Percentiles rank a stretch among this genome's conserved stretches.
Conservation (phyloP, 805 yeast genomes). For the Pichia rugopelliculosa region DNA sequence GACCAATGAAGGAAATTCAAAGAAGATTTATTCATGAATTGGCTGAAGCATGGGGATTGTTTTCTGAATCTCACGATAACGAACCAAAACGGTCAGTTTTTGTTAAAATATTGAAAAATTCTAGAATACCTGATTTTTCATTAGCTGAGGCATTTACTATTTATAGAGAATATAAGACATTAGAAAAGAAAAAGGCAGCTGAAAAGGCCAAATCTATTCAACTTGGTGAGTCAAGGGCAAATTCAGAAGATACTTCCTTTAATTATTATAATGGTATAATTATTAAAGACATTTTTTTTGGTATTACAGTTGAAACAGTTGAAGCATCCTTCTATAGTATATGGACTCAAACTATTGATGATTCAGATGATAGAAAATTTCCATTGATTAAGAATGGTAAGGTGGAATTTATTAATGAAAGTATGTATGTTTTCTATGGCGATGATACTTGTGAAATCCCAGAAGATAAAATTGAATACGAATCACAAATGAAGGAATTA, state of each 20-base stretch:
- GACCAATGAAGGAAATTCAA: conserved; percentile 65
- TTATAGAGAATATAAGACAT: conserved; percentile 27
- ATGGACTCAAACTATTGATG: conserved; percentile 3
- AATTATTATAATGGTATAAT: conserved; percentile 44
- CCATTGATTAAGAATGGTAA: conserved; percentile 6
- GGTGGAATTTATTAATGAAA: conserved; percentile 17
- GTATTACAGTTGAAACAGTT: conserved; percentile 41
- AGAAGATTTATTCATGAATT: conserved; percentile 65
- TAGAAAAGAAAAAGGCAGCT: conserved; percentile 18
- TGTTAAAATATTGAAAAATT: conserved; percentile 32
- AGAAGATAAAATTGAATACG: conserved; percentile 28
- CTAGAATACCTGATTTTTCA: conserved; percentile 36
- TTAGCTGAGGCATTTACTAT: conserved; percentile 38
- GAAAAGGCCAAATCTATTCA: not conserved
- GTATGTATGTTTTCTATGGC: conserved; percentile 17
- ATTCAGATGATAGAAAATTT: not conserved
- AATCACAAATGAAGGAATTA: conserved; percentile 36
- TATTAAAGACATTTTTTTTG: conserved; percentile 46
- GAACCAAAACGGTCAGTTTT: conserved; percentile 75
- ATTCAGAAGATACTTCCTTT: not conserved
- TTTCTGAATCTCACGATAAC: conserved; percentile 69
- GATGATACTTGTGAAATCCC: conserved; percentile 4
- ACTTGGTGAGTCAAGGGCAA: not conserved
- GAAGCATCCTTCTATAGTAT: conserved; percentile 17
- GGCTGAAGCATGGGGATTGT: conserved; percentile 50